A percentile compares a stretch with the other conserved stretches of the same genome.
phyloP scores from a whole-genome alignment of 352 stramenopile species.

The Globisporangium nagaii region DNA sequence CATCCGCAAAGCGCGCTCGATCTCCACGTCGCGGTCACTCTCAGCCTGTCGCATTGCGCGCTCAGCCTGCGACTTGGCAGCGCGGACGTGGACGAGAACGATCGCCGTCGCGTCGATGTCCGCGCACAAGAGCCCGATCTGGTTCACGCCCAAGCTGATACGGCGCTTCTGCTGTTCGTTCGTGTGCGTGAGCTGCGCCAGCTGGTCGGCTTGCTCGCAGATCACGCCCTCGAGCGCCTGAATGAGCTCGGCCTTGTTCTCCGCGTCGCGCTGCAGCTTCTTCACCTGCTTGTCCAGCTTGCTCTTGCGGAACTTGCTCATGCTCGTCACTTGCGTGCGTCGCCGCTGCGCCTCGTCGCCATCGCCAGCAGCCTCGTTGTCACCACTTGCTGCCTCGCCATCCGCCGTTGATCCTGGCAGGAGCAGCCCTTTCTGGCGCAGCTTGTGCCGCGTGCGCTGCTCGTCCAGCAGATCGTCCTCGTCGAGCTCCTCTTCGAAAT shows the following conservation, averaged over 20 bases:
- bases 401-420: not conserved
- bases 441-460: conserved; percentile 12
- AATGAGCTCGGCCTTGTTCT: conserved; percentile 38
- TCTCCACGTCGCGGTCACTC: conserved; percentile 39
- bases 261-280: conserved; percentile 50
- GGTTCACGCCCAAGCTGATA: conserved; percentile 34
- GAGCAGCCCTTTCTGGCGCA: conserved; percentile 12
- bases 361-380: conserved; percentile 1
- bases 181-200: conserved; percentile 30
- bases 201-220: conserved; percentile 45
- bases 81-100: conserved; percentile 16
- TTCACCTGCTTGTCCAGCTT: conserved; percentile 60
- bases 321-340: conserved; percentile 32
- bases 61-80: conserved; percentile 15
- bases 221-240: conserved; percentile 45
- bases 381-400: conserved; percentile 1
- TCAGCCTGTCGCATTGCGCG: conserved; percentile 26
- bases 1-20: conserved; percentile 36
- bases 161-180: conserved; percentile 37
- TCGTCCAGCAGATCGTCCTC: conserved; percentile 44
- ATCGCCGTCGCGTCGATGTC: conserved; percentile 40
- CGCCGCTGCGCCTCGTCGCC: conserved; percentile 3
- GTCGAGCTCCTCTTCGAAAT: conserved; percentile 59
- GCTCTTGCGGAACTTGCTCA: conserved; percentile 63
- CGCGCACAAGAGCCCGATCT: conserved; percentile 41